Conservation (phyloP, 441 rosid species). For the Populus hybrid region DNA sequence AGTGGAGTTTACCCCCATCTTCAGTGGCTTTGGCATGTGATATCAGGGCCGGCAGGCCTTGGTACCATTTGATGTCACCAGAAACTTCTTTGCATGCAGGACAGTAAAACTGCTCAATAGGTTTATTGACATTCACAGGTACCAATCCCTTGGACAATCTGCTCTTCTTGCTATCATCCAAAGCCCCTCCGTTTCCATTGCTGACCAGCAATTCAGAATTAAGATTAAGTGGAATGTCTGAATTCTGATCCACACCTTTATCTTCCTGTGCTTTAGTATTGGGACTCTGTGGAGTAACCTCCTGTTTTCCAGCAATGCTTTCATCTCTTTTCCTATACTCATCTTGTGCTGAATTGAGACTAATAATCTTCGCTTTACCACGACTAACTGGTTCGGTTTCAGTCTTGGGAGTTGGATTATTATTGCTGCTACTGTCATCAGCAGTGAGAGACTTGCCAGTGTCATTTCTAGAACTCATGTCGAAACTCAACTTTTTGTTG, state of each 20-base stretch:
- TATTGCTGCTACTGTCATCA: neutral
- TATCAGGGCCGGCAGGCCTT: constrained; percentile 9
- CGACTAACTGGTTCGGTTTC: neutral
- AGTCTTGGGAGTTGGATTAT: neutral
- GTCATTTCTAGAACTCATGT: neutral
- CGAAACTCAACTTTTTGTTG: neutral
- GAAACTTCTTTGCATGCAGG: constrained; percentile 9
- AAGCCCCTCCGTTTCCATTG: neutral
- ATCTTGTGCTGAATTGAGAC: neutral
- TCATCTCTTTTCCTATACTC: neutral
- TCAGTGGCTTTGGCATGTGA: constrained; percentile 12
- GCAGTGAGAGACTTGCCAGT: neutral
- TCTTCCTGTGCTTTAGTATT: neutral
- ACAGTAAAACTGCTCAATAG: constrained; percentile 13
- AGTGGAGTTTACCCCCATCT: constrained; percentile 6
- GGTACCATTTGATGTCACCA: neutral
- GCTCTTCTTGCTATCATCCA: neutral
- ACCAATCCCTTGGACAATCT: constrained; percentile 5
- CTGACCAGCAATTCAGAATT: neutral
- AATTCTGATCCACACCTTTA: neutral
- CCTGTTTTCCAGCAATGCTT: neutral
- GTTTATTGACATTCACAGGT: constrained; percentile 4
- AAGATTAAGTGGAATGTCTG: neutral
- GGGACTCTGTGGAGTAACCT: neutral
- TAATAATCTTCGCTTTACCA: neutral